These are phyloP conservation scores for Sicyos edulis DNA, from an alignment of 306 rosid genomes.

Conservation along the genomic window DNA sequence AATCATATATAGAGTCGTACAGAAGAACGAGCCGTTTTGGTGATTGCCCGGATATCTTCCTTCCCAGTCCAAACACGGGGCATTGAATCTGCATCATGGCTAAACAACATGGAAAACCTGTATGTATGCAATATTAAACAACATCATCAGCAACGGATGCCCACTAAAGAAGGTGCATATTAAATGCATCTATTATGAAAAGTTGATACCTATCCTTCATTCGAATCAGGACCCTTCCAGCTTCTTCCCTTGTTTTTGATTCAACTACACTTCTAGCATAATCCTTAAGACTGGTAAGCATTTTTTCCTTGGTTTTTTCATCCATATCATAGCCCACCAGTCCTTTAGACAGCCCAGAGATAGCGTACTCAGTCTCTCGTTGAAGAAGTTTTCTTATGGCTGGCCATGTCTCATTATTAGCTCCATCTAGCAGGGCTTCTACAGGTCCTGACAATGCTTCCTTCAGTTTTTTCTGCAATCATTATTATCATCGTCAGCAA, in stretches of 20 bases:
- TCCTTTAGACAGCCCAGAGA: slow-evolving; percentile 58
- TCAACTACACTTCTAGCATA: slow-evolving; percentile 74
- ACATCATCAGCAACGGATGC: background rate
- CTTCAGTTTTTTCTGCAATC: slow-evolving; percentile 67
- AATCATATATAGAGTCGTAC: slow-evolving; percentile 39
- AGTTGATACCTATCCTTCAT: slow-evolving; percentile 85
- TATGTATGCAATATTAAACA: slow-evolving; percentile 33
- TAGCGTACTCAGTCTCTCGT: slow-evolving; percentile 69
- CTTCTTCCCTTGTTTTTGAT: slow-evolving; percentile 89
- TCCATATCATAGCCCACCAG: slow-evolving; percentile 73
- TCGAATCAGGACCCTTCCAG: slow-evolving; percentile 79
- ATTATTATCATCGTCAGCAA: slow-evolving; percentile 28
- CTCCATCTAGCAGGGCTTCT: slow-evolving; percentile 89
- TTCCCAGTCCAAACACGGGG: slow-evolving; percentile 97
- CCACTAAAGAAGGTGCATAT: background rate
- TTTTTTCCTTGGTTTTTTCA: slow-evolving; percentile 45
- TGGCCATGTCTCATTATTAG: slow-evolving; percentile 83
- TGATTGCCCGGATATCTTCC: slow-evolving; percentile 86
- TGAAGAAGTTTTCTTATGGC: slow-evolving; percentile 64
- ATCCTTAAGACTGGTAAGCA: slow-evolving; percentile 44
- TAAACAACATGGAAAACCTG: slow-evolving; percentile 87
- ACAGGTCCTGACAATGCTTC: slow-evolving; percentile 71
- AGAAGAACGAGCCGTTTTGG: slow-evolving; percentile 82
- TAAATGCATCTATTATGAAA: background rate
- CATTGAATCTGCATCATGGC: slow-evolving; percentile 93